phyloP scores from a whole-genome alignment of 106 monocot genomes.

The Platanthera zijinensis region DNA sequence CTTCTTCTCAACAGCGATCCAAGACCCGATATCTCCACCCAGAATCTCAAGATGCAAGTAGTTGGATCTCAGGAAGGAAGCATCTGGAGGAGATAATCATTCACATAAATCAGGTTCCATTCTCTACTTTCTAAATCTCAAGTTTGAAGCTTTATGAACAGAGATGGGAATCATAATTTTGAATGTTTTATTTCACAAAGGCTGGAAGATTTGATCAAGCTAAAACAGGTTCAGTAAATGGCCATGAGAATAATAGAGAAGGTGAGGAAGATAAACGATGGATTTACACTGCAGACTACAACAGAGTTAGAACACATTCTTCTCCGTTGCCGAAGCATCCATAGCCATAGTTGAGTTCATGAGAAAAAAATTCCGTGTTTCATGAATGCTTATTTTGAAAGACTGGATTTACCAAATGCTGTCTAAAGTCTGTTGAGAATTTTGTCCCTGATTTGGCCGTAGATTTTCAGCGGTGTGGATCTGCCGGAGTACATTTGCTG shows the following conservation, averaged over 20 bases:
- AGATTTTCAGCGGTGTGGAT: too few species aligned
- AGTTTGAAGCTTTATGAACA: not conserved
- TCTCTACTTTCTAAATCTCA: not conserved
- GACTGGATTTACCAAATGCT: not conserved
- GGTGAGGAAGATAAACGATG: not conserved
- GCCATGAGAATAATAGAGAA: not conserved
- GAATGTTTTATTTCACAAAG: not conserved
- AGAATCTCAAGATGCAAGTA: not conserved
- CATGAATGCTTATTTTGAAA: not conserved
- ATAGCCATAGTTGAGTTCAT: constrained; percentile 3
- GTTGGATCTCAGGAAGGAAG: not conserved
- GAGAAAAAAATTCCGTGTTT: not conserved
- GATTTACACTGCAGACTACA: constrained; percentile 27
- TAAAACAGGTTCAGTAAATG: not conserved
- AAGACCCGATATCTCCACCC: not conserved
- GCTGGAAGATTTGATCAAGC: not conserved
- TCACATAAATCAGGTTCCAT: not conserved
- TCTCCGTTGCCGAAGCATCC: constrained; percentile 30
- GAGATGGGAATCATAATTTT: not conserved
- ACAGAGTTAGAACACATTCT: constrained; percentile 26
- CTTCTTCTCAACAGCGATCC: not conserved
- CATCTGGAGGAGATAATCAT: not conserved
- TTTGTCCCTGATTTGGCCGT: too few species aligned
- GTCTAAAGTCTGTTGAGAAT: too few species aligned
- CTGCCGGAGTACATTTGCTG: too few species aligned